Evolutionary conservation across 352 stramenopile genomes (phyloP).

Genomic region (Hyaloperonospora arabidopsidis): DNA sequence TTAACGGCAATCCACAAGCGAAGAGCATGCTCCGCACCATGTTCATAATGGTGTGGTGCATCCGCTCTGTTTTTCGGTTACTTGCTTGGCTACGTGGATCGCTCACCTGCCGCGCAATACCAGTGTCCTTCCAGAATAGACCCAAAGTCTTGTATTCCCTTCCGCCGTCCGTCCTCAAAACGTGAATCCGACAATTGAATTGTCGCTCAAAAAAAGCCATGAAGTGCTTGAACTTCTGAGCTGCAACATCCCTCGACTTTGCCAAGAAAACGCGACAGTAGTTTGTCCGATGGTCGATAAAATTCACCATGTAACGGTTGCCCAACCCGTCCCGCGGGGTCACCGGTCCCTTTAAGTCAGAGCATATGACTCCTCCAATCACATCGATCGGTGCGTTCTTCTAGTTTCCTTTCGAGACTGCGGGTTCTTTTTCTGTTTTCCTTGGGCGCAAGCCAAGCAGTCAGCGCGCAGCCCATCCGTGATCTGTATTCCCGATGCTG

Average conservation of each 20-base stretch:
- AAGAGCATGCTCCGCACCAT: slow-evolving; percentile 25
- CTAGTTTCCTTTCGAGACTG: slow-evolving; percentile 11
- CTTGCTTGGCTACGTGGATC: background rate
- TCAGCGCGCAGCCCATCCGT: slow-evolving; percentile 2
- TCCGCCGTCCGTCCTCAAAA: background rate
- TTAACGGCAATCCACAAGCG: slow-evolving; percentile 13
- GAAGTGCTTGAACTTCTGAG: slow-evolving; percentile 5
- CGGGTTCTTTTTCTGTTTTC: slow-evolving; percentile 17
- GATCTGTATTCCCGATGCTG: background rate
- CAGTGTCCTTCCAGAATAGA: background rate
- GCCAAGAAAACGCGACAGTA: slow-evolving; percentile 3
- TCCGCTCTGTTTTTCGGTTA: slow-evolving; percentile 26
- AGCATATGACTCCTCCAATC: background rate
- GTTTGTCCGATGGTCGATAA: slow-evolving; percentile 1
- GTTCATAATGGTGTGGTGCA: slow-evolving; percentile 17
- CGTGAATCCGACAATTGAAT: background rate
- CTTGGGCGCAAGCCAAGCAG: slow-evolving; percentile 13
- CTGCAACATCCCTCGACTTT: background rate
- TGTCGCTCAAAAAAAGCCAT: background rate
- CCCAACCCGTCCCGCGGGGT: background rate
- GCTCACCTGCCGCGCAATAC: background rate
- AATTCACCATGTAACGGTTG: background rate
- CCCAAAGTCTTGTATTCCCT: background rate
- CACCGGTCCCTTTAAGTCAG: background rate
- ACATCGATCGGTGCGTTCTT: slow-evolving; percentile 2